Conservation (phyloP, 768 basidiomycete genomes). For the Hypholoma sublateritium region DNA sequence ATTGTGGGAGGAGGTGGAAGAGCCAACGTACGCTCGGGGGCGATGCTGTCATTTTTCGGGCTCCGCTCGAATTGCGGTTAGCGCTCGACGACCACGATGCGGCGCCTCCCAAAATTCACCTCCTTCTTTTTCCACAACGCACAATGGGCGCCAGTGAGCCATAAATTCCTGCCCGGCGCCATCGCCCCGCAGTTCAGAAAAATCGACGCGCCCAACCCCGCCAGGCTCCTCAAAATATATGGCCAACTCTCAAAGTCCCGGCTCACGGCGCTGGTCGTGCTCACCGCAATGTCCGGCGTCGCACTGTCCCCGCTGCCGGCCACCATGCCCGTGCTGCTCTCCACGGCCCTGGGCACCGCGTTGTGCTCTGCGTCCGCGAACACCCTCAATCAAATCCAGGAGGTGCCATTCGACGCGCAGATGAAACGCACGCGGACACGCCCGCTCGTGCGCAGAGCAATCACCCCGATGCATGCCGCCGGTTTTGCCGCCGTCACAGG, state of each 20-base stretch:
- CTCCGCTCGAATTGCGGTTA: constrained; percentile 11
- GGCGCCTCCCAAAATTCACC: constrained; percentile 28
- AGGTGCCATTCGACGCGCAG: constrained; percentile 95
- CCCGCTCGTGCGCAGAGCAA: constrained; percentile 83
- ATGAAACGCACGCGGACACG: constrained; percentile 89
- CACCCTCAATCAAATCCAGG: constrained; percentile 91
- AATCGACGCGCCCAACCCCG: constrained; percentile 44
- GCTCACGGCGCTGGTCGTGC: constrained; percentile 79
- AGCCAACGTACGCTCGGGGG: not conserved
- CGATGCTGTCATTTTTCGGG: constrained; percentile 8
- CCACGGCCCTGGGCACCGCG: constrained; percentile 86
- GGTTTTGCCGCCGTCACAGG: constrained; percentile 79
- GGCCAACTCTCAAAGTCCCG: constrained; percentile 81
- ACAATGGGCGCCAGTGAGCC: constrained; percentile 38
- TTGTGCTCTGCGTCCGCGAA: constrained; percentile 94
- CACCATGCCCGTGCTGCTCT: constrained; percentile 79
- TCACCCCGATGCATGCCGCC: constrained; percentile 82
- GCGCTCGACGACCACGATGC: not conserved
- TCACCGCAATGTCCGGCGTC: constrained; percentile 90
- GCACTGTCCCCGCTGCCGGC: constrained; percentile 89
- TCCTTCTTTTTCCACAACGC: constrained; percentile 68
- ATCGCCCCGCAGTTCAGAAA: constrained; percentile 20
- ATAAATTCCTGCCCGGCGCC: constrained; percentile 7
- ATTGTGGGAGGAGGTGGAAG: constrained; percentile 24
- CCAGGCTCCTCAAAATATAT: constrained; percentile 65